Percentiles rank a stretch among this genome's conserved stretches.
These are phyloP conservation scores for Bimuria novae-zelandiae DNA, from an alignment of 2,329 filamentous ascomycete genomes.

Conservation along the genomic window DNA sequence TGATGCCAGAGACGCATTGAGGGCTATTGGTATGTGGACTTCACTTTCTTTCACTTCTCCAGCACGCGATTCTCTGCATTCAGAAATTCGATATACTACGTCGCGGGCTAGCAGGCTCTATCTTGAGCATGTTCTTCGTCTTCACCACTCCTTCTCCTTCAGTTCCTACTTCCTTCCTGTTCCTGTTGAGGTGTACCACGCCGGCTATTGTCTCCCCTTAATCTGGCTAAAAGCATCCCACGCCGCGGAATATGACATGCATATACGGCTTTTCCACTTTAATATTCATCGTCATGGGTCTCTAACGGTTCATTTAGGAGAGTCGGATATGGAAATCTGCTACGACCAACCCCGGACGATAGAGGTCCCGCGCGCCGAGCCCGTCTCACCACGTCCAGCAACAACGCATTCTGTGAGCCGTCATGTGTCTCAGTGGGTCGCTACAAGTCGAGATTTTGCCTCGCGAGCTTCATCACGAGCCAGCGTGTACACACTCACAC, in stretches of 20 bases:
- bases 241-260: conserved; percentile 16
- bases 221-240: conserved; percentile 26
- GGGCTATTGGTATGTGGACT: conserved; percentile 34
- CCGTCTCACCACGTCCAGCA: conserved; percentile 34
- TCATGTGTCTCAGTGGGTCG: conserved; percentile 45
- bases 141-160: background rate
- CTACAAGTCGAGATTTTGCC: conserved; percentile 40
- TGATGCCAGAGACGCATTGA: conserved; percentile 20
- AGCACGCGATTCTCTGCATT: no score
- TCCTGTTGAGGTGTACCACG: conserved; percentile 28
- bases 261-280: conserved; percentile 9
- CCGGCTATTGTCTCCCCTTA: conserved; percentile 28
- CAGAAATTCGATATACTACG: no score
- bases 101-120: no score
- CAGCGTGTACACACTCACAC: conserved; percentile 37
- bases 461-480: conserved; percentile 42
- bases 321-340: conserved; percentile 35
- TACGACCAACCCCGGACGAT: conserved; percentile 41
- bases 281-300: no score
- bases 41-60: conserved; percentile 13
- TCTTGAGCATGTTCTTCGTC: background rate
- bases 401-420: conserved; percentile 43
- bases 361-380: conserved; percentile 34
- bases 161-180: conserved; percentile 15
- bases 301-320: conserved; percentile 26